Percentiles rank a stretch among this genome's conserved stretches.
Evolutionary conservation across 1,284 basidiomycete species (phyloP).

Genomic region (Pascua guehoae): DNA sequence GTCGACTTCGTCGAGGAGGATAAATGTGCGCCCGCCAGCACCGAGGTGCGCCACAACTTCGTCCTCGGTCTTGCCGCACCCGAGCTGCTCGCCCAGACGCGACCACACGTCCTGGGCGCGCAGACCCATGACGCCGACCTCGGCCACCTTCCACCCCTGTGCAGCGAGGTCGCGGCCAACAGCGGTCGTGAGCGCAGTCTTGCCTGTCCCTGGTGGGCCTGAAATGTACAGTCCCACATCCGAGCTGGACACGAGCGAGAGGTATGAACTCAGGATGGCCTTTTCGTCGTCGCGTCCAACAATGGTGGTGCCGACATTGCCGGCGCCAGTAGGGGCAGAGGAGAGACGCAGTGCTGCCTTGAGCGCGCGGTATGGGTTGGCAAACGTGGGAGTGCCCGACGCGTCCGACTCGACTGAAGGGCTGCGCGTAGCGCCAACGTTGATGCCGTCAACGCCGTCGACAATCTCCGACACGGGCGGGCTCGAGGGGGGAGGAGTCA

Average conservation of each 20-base stretch:
- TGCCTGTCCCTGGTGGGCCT: constrained; percentile 50
- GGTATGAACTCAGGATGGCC: constrained; percentile 30
- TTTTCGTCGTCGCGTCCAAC: constrained; percentile 46
- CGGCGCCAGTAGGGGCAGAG: constrained; percentile 7
- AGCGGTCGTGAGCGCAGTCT: constrained; percentile 47
- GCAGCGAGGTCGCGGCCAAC: constrained; percentile 28
- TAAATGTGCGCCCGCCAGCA: constrained; percentile 24
- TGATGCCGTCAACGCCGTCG: constrained; percentile 10
- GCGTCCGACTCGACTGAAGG: background rate
- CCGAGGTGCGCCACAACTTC: constrained; percentile 28
- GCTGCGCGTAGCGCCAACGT: constrained; percentile 1
- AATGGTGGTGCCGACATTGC: constrained; percentile 23
- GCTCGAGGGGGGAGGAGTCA: constrained; percentile 15
- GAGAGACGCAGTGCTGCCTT: constrained; percentile 44
- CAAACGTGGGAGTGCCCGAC: background rate
- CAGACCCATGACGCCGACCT: constrained; percentile 48
- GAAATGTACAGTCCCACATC: constrained; percentile 48
- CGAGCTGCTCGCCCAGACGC: constrained; percentile 31
- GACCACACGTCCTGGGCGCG: constrained; percentile 39
- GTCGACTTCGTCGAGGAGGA: constrained; percentile 50
- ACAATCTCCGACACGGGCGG: constrained; percentile 1
- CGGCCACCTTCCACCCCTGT: constrained; percentile 39
- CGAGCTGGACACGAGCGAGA: constrained; percentile 22
- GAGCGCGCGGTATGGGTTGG: constrained; percentile 44
- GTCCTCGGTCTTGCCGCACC: constrained; percentile 33